These are phyloP conservation scores for Apostasia ramifera DNA, from an alignment of 106 monocot genomes.

Conservation along the genomic window DNA sequence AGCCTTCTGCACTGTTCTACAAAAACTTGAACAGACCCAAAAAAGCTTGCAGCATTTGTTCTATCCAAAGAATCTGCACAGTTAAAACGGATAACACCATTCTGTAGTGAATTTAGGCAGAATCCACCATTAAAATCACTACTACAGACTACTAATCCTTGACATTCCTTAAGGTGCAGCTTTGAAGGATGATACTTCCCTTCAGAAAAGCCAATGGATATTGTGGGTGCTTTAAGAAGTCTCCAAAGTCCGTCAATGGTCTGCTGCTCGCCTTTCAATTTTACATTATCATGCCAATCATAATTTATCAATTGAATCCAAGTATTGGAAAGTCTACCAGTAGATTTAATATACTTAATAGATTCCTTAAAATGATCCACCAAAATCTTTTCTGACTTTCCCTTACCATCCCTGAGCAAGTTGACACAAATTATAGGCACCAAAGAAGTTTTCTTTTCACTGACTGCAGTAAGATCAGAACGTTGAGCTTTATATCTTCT, in stretches of 20 bases:
- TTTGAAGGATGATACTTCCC: slow-evolving; percentile 56
- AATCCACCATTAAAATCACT: slow-evolving; percentile 67
- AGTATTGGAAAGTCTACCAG: slow-evolving; percentile 55
- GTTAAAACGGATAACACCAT: slow-evolving; percentile 94
- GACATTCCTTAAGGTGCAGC: slow-evolving; percentile 39
- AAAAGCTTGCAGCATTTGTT: slow-evolving; percentile 98
- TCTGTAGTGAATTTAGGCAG: slow-evolving; percentile 72
- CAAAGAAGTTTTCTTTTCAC: slow-evolving; percentile 63
- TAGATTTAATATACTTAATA: slow-evolving; percentile 46
- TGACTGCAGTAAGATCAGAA: slow-evolving; percentile 29
- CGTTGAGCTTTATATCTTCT: slow-evolving; percentile 64
- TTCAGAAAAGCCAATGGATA: slow-evolving; percentile 77
- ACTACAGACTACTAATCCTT: slow-evolving; percentile 50
- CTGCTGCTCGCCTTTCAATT: slow-evolving; percentile 72
- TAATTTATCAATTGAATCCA: slow-evolving; percentile 88
- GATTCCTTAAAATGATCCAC: slow-evolving; percentile 84
- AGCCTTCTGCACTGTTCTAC: slow-evolving; percentile 85
- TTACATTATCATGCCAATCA: slow-evolving; percentile 98
- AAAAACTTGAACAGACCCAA: slow-evolving; percentile 96
- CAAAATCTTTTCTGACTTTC: slow-evolving; percentile 77
- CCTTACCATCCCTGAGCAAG: slow-evolving; percentile 73
- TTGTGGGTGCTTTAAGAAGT: slow-evolving; percentile 68
- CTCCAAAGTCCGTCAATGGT: slow-evolving; percentile 94
- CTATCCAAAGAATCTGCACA: slow-evolving; percentile 98
- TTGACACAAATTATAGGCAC: slow-evolving; percentile 92